Evolutionary conservation across 768 basidiomycete genomes (phyloP), one percentile per base, ranked within the genome.

Genomic region (Collybia nuda): DNA sequence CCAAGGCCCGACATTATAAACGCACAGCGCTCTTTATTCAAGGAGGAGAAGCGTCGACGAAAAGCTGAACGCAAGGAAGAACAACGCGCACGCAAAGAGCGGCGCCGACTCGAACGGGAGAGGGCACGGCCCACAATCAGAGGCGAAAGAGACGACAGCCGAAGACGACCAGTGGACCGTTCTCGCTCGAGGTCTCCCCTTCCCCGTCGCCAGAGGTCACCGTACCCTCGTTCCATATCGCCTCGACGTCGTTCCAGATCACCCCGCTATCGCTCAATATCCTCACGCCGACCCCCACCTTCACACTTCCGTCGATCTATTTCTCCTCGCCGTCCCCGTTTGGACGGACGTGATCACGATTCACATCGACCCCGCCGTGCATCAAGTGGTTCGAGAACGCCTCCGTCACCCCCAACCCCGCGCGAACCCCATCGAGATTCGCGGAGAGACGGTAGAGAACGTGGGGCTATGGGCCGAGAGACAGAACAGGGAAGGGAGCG

Each of bases 31-130:
- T 59, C 59, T 29, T 59, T 64, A 29, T 71, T 67, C 43, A 81
- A 77, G 52, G 77, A 80, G 54, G 82, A 84, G 60, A 79, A 70
- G 51, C 69, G 70, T 17, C 68, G 72, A 47, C 71, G 69, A 51
- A 86, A 79, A 58, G 76, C 71, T 14, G 79, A 79, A 48, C 72
- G 74, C 48, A 87, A 80, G 62, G 85, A 81, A 58, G 80, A 80
- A 65, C 84, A 78, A 58, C 72, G 77, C n/a, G 74, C 71, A 5
- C 74, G 70, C 51, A 85, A 81, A 62, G 81, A 82, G 57, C 70
- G 72, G 56, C n/a, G 67, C 62, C 23, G 55, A 57, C 40, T 67
- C 69, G 42, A 57, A 61, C 41, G 58, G 57, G 44, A 49, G 39
- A 51, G 50, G 47, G 53, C 22, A 19, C 44, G 47, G 22, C 32